Evolutionary conservation across 139 green algal species (phyloP).

Genomic region (Chlorella ohadii): DNA sequence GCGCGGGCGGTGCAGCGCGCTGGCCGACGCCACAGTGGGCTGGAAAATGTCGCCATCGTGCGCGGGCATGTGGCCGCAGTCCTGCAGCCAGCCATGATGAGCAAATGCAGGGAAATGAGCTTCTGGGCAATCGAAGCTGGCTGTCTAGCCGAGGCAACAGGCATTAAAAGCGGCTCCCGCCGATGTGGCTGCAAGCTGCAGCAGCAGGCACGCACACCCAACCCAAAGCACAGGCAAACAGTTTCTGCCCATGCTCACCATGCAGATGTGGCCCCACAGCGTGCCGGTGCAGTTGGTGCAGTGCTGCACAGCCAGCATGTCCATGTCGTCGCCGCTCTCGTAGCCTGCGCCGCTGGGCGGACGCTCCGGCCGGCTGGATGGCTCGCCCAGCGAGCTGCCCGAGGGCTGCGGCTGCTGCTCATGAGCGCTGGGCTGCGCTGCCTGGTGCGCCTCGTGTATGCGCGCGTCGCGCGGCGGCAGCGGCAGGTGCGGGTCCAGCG

Average conservation of each 20-base stretch:
- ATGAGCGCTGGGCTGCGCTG: neutral
- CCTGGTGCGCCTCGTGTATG: neutral
- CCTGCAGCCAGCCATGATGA: neutral
- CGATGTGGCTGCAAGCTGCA: too few relatives aligned
- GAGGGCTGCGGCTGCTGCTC: neutral
- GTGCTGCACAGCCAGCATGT: constrained; percentile 34
- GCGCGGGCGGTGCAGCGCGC: constrained; percentile 26
- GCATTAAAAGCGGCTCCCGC: too few relatives aligned
- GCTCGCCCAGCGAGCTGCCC: constrained; percentile 1
- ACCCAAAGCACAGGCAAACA: neutral
- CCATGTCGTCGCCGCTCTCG: constrained; percentile 37
- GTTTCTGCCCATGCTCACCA: neutral
- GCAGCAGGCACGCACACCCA: neutral
- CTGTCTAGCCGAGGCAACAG: too few relatives aligned
- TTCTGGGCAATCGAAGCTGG: too few relatives aligned
- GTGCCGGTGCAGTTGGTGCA: constrained; percentile 58
- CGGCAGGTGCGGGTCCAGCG: neutral
- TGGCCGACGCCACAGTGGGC: constrained; percentile 10
- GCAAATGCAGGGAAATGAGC: too few relatives aligned
- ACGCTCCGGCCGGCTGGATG: constrained; percentile 4
- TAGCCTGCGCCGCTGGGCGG: constrained; percentile 16
- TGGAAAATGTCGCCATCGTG: constrained; percentile 20
- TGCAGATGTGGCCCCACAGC: constrained; percentile 36
- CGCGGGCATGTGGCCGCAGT: constrained; percentile 26
- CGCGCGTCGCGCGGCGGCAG: neutral